These are phyloP conservation scores for Bipolaris sorokiniana DNA, from an alignment of 2,329 filamentous ascomycete species.

Conservation along the genomic window DNA sequence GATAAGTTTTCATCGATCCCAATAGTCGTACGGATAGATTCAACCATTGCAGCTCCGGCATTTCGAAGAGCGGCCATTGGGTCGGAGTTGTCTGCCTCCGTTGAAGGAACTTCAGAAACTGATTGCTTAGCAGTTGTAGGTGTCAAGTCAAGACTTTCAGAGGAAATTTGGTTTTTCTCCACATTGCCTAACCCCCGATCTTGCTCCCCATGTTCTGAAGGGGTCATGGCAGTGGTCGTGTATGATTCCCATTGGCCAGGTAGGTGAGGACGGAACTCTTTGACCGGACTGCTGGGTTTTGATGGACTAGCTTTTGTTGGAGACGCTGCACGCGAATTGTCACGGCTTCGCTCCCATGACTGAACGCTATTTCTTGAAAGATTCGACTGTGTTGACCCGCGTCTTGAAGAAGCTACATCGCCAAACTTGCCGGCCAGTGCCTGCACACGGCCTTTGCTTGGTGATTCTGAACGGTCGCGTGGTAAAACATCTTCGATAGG, in stretches of 20 bases:
- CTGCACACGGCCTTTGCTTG: slow-evolving; percentile 57
- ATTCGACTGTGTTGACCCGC: slow-evolving; percentile 55
- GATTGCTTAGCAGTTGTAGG: slow-evolving; percentile 48
- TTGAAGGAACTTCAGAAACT: slow-evolving; percentile 29
- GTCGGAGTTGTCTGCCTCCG: slow-evolving; percentile 25
- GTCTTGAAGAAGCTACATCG: slow-evolving; percentile 53
- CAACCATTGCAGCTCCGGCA: slow-evolving; percentile 57
- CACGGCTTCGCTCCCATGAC: slow-evolving; percentile 49
- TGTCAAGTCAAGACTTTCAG: slow-evolving; percentile 42
- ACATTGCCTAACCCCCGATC: slow-evolving; percentile 35
- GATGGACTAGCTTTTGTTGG: slow-evolving; percentile 36
- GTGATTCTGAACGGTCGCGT: slow-evolving; percentile 51
- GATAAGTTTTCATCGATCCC: slow-evolving; percentile 36
- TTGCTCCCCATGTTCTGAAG: slow-evolving; percentile 35
- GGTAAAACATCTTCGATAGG: slow-evolving; percentile 38
- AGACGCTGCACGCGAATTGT: slow-evolving; percentile 45
- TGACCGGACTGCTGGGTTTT: slow-evolving; percentile 46
- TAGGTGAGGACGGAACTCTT: slow-evolving; percentile 57
- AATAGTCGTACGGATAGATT: slow-evolving; percentile 51
- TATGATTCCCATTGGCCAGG: slow-evolving; percentile 62
- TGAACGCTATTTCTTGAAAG: slow-evolving; percentile 49
- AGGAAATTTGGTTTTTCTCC: slow-evolving; percentile 18
- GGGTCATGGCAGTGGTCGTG: slow-evolving; percentile 48
- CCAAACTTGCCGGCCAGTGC: slow-evolving; percentile 59
- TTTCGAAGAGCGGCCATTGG: slow-evolving; percentile 54